Evolutionary conservation across 1,139 yeast species (phyloP), one percentile per base, ranked within the genome.

Genomic region (Candida pseudoviswanathii): DNA sequence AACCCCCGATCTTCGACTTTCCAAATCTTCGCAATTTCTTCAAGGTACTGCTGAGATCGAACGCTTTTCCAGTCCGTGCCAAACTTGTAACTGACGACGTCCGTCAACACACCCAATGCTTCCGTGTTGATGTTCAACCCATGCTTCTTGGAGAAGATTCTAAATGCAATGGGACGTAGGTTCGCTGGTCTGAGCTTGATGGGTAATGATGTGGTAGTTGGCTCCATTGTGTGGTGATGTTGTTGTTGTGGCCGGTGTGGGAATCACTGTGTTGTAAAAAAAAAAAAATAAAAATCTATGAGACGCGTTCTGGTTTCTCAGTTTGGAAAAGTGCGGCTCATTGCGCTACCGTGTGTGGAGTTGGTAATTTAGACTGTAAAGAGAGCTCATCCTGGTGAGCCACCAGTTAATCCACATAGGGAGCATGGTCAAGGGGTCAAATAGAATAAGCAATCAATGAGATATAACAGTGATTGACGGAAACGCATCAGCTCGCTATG

Each of bases 71-170:
- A 94, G 43, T 89, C 92, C 8, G 80, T 80, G 2, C 99, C 98
- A 67, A 85, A 92, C 46, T 80, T 78, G 43, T 75, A 75, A 5
- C 97, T 94, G 37, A 94, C 76, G 49, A 81, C 80, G 22, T 84
- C 85, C 0, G 97, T 89, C 44, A 95, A 71, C 1, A 80, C 78
- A 43, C 77, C 79, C 24, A 94, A 73, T 0, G 97, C 98, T 53
- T 89, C 86, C 0, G 97, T 85, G 60, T 94, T 91, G 54, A 94
- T 81, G 63, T 92, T 92, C 26, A 94, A 77, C 0, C 97, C 97
- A 65, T 91, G 94, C 63, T 94, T 94, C 67, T 91, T 94, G 3
- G 98, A 89, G 21, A 94, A 68, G 2, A 92, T 81, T 41, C 99
- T 75, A 65, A 92, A 94, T 0, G 97, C 98, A 44, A 92, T 72